Base-by-base conservation (phyloP, 208 protist genomes). In the Acanthamoeba castellanii region DNA sequence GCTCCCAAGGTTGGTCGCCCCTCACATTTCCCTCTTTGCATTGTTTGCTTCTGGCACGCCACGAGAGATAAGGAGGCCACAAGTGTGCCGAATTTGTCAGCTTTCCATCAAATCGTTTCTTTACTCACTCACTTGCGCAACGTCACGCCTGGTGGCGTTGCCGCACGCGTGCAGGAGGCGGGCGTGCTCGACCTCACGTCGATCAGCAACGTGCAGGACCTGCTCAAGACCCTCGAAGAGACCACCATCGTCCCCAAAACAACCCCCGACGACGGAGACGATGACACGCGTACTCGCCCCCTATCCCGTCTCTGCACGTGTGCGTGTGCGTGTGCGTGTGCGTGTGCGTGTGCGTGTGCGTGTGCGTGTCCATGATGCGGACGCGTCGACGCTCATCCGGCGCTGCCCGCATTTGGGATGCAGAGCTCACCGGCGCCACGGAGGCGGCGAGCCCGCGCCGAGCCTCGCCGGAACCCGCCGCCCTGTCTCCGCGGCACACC, bases 191-290 rank as follows among this genome's bases (percentile, higher is more conserved):
- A 78, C 70, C 70, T 78, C 34, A 45, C 32, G 32, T 45, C 70
- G 32, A 78, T 78, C 70, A 78, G 32, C 70, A 78, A 32, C n/a
- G 70, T 78, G 70, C 32, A 78, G 27, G 70, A 78, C 27, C 34
- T 78, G 70, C 34, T 78, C 32, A 78, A 78, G 70, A 78, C 70
- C 34, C 34, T 78, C 32, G 70, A 78, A 27, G 32, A 78, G 32
- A 78, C 70, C 22, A 45, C 70, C 70, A 78, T 78, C n/a, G 70
- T 45, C n/a, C n/a, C 70, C n/a, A 78, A 78, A 45, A 14, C 34
- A 14, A 78, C 70, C 20, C 13, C 2, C 22, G 70, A 14, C 70
- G 70, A 32, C 27, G 70, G 2, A 45, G 42, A 45, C 42, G 42
- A 45, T 45, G 42, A 45, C 4, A 45, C 42, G 42, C 42, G 42